Percentiles rank a stretch among this genome's conserved stretches.
phyloP scores from a whole-genome alignment of 2,329 filamentous ascomycete genomes.

The Hypoxylon sp. region DNA sequence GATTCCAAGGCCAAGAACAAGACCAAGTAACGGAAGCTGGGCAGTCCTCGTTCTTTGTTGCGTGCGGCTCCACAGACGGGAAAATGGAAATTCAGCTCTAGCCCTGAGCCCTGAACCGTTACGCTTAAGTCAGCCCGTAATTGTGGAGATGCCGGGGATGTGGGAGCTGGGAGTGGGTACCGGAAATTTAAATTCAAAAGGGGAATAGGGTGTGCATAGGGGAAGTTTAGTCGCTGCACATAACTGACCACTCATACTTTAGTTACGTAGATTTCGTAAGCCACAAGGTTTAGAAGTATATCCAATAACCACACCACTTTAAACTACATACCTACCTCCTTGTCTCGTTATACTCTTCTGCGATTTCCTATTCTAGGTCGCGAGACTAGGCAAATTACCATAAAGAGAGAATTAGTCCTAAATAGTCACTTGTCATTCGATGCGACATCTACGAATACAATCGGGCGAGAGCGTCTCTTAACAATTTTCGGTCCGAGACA shows the following conservation, averaged over 20 bases:
- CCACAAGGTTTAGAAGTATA: not conserved
- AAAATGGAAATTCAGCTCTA: constrained; percentile 2
- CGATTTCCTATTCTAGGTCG: not conserved
- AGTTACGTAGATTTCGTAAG: not conserved
- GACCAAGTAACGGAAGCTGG: not conserved
- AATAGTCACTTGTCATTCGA: not conserved
- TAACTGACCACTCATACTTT: not conserved
- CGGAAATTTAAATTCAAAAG: not conserved
- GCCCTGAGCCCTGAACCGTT: not conserved
- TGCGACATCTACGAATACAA: not conserved
- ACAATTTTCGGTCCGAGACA: constrained; percentile 2
- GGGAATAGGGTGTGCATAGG: not conserved
- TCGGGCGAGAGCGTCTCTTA: not conserved
- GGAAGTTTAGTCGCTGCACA: not conserved
- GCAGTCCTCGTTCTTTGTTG: not conserved
- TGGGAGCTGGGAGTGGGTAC: not conserved
- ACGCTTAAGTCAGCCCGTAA: not conserved
- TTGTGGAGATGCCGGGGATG: not conserved
- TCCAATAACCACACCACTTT: not conserved
- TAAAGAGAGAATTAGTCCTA: not conserved
- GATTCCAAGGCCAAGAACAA: not conserved
- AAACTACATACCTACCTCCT: not conserved
- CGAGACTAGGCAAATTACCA: not conserved
- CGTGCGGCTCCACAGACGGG: not conserved
- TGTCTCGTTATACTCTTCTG: not conserved